Percentiles rank a stretch among this genome's conserved stretches.
Conservation (phyloP, 345 rosid genomes). For the Luvunga scandens region DNA sequence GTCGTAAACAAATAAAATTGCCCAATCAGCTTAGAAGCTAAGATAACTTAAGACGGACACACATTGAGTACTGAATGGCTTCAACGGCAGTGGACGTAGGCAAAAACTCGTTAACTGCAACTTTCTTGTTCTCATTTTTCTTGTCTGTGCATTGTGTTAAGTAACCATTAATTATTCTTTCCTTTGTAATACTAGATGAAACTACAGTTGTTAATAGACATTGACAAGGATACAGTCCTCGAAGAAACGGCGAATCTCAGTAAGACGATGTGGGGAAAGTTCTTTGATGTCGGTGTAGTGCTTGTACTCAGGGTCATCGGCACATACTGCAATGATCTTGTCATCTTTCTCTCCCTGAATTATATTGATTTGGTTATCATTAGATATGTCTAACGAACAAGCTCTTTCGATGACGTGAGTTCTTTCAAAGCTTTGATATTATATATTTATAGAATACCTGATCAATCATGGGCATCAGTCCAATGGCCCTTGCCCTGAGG, state of each 20-base stretch:
- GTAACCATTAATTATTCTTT: slow-evolving; percentile 5
- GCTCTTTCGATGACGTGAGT: not conserved
- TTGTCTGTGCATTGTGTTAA: slow-evolving; percentile 51
- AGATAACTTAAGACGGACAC: slow-evolving; percentile 17
- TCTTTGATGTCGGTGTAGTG: slow-evolving; percentile 81
- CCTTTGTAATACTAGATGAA: not conserved
- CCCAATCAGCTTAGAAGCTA: not conserved
- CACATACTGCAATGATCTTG: slow-evolving; percentile 95
- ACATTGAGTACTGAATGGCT: slow-evolving; percentile 91
- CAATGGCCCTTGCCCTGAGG: slow-evolving; percentile 90
- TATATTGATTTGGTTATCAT: not conserved
- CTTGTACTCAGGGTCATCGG: slow-evolving; percentile 93
- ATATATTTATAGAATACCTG: slow-evolving; percentile 39
- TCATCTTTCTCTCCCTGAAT: slow-evolving; percentile 93
- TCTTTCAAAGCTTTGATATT: not conserved
- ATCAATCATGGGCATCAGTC: slow-evolving; percentile 99
- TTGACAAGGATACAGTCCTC: slow-evolving; percentile 81
- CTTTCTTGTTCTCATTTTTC: slow-evolving; percentile 96
- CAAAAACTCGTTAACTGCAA: slow-evolving; percentile 85
- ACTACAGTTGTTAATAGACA: not conserved
- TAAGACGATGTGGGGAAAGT: slow-evolving; percentile 89
- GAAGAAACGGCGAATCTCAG: slow-evolving; percentile 87
- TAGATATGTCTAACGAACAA: not conserved
- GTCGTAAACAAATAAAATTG: too few species aligned
- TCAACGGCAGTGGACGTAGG: slow-evolving; percentile 62